These are phyloP conservation scores for Aspergillus spinulosporus DNA, from an alignment of 2,329 filamentous ascomycete species.

Conservation along the genomic window DNA sequence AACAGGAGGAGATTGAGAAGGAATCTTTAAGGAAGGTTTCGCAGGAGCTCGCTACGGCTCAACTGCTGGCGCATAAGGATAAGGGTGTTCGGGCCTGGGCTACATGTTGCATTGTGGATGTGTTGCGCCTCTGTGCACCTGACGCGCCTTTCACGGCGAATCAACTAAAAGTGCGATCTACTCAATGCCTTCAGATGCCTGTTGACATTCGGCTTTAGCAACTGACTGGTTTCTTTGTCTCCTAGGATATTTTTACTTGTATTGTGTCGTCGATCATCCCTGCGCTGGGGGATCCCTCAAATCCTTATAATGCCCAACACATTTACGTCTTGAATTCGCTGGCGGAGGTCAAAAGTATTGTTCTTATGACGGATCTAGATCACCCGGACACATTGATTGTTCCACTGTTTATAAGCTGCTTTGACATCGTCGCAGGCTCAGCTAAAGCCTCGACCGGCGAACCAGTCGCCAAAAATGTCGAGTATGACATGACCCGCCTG, in stretches of 20 bases:
- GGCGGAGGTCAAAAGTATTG: slow-evolving; percentile 89
- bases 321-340: slow-evolving; percentile 87
- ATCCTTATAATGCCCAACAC: slow-evolving; percentile 91
- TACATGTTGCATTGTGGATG: slow-evolving; percentile 86
- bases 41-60: slow-evolving; percentile 77
- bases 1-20: slow-evolving; percentile 81
- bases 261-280: slow-evolving; percentile 83
- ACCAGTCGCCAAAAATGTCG: slow-evolving; percentile 86
- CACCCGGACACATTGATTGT: slow-evolving; percentile 76
- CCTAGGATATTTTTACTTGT: slow-evolving; percentile 86
- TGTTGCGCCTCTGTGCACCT: slow-evolving; percentile 87
- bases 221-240: neutral
- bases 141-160: slow-evolving; percentile 89
- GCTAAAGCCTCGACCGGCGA: slow-evolving; percentile 75
- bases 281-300: slow-evolving; percentile 78
- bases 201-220: neutral
- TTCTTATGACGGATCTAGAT: slow-evolving; percentile 85
- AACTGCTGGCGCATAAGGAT: slow-evolving; percentile 87
- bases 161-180: slow-evolving; percentile 74
- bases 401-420: slow-evolving; percentile 81
- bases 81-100: slow-evolving; percentile 87
- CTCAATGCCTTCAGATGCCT: neutral
- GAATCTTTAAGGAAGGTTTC: slow-evolving; percentile 82
- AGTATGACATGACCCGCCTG: slow-evolving; percentile 86
- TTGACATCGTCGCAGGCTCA: slow-evolving; percentile 83